Evolutionary conservation across 73 alveolate species (phyloP), one percentile per base, ranked within the genome.

Genomic region (Tetrahymena malaccensis): DNA sequence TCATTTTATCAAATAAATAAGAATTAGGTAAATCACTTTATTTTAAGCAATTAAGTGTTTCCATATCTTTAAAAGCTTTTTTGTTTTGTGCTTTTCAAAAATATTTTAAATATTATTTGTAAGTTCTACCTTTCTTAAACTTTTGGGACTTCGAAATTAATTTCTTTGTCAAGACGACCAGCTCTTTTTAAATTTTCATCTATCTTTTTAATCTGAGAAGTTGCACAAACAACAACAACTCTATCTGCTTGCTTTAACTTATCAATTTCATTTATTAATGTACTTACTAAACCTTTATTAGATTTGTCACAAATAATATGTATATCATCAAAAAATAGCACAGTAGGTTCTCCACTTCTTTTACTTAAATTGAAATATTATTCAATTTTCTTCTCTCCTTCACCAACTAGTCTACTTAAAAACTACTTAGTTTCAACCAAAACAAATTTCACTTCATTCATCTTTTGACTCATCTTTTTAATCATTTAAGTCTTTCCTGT

Each of bases 101-200:
- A 19, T 11, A 50, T 50, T 50, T 50, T 15, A 50, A 15, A 50
- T 11, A 19, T 44, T 13, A 19, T 11, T 19, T 5, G 83, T 40
- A 7, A 56, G 31, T 70, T 70, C 31, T 70, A 70, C 89, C 89
- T 70, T 27, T 70, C 89, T 31, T 70, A 70, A 17, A 70, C 89
- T 31, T 95, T 95, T 10, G 97, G 97, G 12, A 50, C 43, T 55
- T 95, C 97, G 85, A 95, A 85, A 44, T 50, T 93, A 7, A 95
- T 95, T 95, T 95, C 97, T 44, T 95, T 95, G 27, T 95, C 97
- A 89, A 95, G 94, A 56, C 97, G 93, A 21, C 97, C 97, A 40
- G 95, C 93, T 89, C 97, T 95, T 50, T 93, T 95, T 10, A 95
- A 40, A 34, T 89, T 89, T 16, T 95, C 97, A 34, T 93, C 93